Evolutionary conservation across 2,329 filamentous ascomycete genomes (phyloP).

Genomic region (Fusarium sp.): DNA sequence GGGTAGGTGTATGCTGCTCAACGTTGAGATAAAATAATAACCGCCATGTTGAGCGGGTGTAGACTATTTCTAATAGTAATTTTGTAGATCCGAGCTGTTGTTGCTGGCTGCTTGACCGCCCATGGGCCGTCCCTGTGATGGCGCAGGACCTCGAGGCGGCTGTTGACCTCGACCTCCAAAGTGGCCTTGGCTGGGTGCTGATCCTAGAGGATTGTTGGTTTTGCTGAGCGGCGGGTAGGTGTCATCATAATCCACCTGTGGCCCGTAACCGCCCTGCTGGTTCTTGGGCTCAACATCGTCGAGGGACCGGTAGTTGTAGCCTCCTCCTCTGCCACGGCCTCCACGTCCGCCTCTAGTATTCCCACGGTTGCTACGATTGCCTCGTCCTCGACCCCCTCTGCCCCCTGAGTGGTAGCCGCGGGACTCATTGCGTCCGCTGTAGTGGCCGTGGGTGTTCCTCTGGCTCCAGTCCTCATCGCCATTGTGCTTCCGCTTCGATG

Average conservation of each 20-base stretch:
- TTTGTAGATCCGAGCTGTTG: conserved; percentile 38
- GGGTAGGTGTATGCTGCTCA: conserved; percentile 12
- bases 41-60: neutral
- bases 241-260: conserved; percentile 62
- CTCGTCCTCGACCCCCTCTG: conserved; percentile 54
- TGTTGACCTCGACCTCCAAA: conserved; percentile 33
- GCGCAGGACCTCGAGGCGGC: conserved; percentile 36
- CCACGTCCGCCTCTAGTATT: conserved; percentile 55
- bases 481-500: conserved; percentile 68
- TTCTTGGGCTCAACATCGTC: conserved; percentile 70
- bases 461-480: conserved; percentile 57
- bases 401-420: conserved; percentile 57
- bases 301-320: conserved; percentile 71
- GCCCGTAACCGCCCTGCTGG: conserved; percentile 55
- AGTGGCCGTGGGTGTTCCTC: conserved; percentile 48
- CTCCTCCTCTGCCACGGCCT: conserved; percentile 60
- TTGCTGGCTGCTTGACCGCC: conserved; percentile 37
- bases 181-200: conserved; percentile 31
- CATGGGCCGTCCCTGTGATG: conserved; percentile 41
- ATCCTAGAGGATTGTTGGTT: conserved; percentile 29
- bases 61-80: conserved; percentile 44
- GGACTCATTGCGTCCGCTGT: conserved; percentile 54
- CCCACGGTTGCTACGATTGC: conserved; percentile 51
- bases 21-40: conserved; percentile 4
- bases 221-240: conserved; percentile 45